These are phyloP conservation scores for Metarhizium robertsii DNA, from an alignment of 2,329 filamentous ascomycete genomes.

Conservation along the genomic window DNA sequence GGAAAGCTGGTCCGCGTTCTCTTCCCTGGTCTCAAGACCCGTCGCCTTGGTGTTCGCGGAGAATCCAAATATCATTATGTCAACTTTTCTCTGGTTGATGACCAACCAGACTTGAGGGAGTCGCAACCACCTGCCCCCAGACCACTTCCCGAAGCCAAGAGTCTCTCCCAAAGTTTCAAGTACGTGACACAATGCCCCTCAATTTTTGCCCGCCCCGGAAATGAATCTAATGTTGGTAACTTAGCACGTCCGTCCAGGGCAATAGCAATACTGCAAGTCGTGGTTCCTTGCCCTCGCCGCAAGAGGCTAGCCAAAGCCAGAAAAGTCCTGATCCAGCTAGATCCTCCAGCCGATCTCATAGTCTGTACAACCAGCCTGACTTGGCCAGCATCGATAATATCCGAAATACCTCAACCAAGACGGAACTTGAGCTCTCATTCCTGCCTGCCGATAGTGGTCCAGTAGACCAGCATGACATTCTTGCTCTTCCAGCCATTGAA, in stretches of 20 bases:
- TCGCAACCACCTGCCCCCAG: conserved; percentile 35
- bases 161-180: conserved; percentile 41
- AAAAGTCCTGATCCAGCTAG: conserved; percentile 6
- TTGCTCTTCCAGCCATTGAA: conserved; percentile 79
- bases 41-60: conserved; percentile 82
- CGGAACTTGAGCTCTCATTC: conserved; percentile 51
- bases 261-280: conserved; percentile 12
- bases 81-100: conserved; percentile 52
- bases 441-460: conserved; percentile 45
- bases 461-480: conserved; percentile 51
- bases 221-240: conserved; percentile 13
- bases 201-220: background rate
- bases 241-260: conserved; percentile 22
- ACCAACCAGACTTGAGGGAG: conserved; percentile 39
- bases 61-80: conserved; percentile 98
- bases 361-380: conserved; percentile 52
- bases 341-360: conserved; percentile 23
- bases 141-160: conserved; percentile 37
- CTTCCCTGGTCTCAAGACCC: conserved; percentile 89
- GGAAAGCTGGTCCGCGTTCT: conserved; percentile 94
- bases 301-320: conserved; percentile 15
- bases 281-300: conserved; percentile 20
- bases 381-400: conserved; percentile 49
- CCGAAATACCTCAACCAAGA: conserved; percentile 48
- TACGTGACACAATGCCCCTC: conserved; percentile 20